These are phyloP conservation scores for Leccinum boreale DNA, from an alignment of 768 basidiomycete species.

Conservation along the genomic window DNA sequence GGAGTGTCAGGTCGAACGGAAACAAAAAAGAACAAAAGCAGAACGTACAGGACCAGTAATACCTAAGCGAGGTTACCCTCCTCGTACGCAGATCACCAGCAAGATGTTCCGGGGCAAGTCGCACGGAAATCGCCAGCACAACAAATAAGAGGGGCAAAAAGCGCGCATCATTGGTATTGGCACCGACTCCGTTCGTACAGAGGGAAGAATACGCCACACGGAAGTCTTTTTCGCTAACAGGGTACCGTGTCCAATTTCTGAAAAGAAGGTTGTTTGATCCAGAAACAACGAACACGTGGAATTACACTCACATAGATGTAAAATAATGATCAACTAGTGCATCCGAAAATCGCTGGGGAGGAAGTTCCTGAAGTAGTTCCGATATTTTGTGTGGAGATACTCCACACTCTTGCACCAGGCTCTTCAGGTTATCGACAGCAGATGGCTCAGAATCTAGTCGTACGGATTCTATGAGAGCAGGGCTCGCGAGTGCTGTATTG, in stretches of 20 bases:
- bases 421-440: slow-evolving; percentile 80
- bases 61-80: slow-evolving; percentile 78
- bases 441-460: slow-evolving; percentile 41
- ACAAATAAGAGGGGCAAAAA: slow-evolving; percentile 93
- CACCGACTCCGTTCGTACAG: slow-evolving; percentile 55
- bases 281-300: background rate
- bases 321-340: slow-evolving; percentile 84
- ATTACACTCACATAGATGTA: slow-evolving; percentile 53
- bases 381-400: slow-evolving; percentile 88
- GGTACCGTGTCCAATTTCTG: slow-evolving; percentile 94
- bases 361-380: slow-evolving; percentile 85
- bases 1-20: slow-evolving; percentile 17
- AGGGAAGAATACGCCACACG: slow-evolving; percentile 66
- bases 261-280: slow-evolving; percentile 1
- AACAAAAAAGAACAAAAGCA: background rate
- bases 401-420: slow-evolving; percentile 88
- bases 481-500: slow-evolving; percentile 26
- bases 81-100: slow-evolving; percentile 75
- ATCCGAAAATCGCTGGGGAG: slow-evolving; percentile 70
- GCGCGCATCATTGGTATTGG: slow-evolving; percentile 73
- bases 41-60: slow-evolving; percentile 92
- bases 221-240: slow-evolving; percentile 83
- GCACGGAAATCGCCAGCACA: slow-evolving; percentile 81
- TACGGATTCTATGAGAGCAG: slow-evolving; percentile 40
- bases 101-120: slow-evolving; percentile 82